Base-by-base conservation (phyloP, 345 rosid genomes). In the Heritiera fomes region DNA sequence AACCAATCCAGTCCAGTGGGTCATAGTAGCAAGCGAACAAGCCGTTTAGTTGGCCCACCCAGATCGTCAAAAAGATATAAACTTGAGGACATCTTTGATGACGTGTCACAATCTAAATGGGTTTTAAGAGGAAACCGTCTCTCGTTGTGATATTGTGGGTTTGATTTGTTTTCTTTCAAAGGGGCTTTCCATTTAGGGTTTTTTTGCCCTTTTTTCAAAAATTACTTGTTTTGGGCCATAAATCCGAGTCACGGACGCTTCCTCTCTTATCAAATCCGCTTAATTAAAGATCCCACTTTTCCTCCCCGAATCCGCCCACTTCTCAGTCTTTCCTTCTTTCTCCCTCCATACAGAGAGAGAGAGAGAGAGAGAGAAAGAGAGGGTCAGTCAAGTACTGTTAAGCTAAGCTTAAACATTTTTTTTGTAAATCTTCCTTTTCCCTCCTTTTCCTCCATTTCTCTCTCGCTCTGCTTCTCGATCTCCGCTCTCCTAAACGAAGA, bases 191-290 rank as follows among this genome's bases (percentile, higher is more conserved):
- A 20, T 58, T 5, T 17, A 15, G 28, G 28, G 1, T 7, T 18
- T n/a, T 56, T 7, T n/a, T 18, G 0, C 5, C 20, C 32, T 62
- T 61, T 12, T 17, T 52, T 72, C 38, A 2, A 2, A 46, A 61
- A 17, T 55, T 8, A 0, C 20, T 18, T 38, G 18, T 55, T 52
- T 8, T 1, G 73, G 80, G 72, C 76, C 71, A 38, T 79, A 75
- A 69, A 40, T 28, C 52, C 38, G 5, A 46, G 61, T 66, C 75
- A 69, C 87, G 89, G 89, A 86, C 71, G 84, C 80, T 7, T 81
- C 71, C 71, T 13, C 67, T 49, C 50, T 88, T 80, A 88, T 88
- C 72, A 88, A 85, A 84, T 88, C 83, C 80, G 80, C 81, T 86
- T 84, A 71, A 86, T 64, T 49, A 58, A 56, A 75, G 8, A 18